phyloP scores from a whole-genome alignment of 441 rosid genomes.

The Viola pubescens region DNA sequence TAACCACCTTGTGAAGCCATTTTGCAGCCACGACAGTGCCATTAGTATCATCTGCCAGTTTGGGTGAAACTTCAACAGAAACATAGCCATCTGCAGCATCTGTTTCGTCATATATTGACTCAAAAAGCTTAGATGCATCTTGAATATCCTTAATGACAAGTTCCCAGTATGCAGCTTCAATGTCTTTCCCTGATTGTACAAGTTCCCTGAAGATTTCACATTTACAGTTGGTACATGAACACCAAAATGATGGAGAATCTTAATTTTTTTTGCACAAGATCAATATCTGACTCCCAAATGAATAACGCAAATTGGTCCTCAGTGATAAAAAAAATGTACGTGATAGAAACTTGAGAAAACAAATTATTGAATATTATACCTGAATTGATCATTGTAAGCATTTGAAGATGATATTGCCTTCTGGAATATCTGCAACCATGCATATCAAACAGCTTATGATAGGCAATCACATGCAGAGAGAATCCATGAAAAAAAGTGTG shows the following conservation, averaged over 20 bases:
- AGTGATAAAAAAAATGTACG: background rate
- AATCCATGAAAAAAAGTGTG: background rate
- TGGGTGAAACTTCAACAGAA: conserved; percentile 94
- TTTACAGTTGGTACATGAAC: conserved; percentile 2
- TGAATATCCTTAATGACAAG: conserved; percentile 97
- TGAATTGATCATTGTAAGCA: conserved; percentile 95
- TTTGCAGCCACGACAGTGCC: conserved; percentile 90
- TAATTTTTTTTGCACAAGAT: background rate
- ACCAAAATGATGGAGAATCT: background rate
- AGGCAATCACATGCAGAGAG: background rate
- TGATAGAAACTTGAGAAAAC: conserved; percentile 1
- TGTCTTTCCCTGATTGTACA: conserved; percentile 83
- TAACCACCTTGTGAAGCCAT: conserved; percentile 78
- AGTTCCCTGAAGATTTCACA: conserved; percentile 50
- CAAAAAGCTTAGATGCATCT: conserved; percentile 94
- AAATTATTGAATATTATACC: conserved; percentile 29
- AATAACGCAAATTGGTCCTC: background rate
- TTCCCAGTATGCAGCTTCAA: conserved; percentile 90
- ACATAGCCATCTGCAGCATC: conserved; percentile 94
- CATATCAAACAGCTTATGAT: conserved; percentile 13
- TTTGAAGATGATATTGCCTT: conserved; percentile 93
- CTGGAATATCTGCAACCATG: conserved; percentile 79
- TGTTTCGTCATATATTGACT: conserved; percentile 81
- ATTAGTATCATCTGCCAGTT: conserved; percentile 78
- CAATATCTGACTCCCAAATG: background rate